Conservation (phyloP, 139 green algal genomes). For the Coccomyxa sp. region DNA sequence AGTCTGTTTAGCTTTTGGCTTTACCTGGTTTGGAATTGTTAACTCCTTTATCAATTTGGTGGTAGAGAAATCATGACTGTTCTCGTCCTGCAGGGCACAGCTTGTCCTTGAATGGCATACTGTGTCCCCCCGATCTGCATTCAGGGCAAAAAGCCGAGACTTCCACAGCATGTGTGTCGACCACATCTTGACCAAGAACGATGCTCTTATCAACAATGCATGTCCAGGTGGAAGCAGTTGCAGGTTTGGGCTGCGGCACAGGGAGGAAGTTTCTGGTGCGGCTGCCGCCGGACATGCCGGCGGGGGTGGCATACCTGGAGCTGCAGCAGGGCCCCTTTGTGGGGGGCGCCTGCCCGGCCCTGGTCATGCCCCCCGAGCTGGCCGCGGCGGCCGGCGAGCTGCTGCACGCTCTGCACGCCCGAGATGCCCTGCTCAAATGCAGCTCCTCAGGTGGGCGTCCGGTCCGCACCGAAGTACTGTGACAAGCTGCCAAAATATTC, state of each 20-base stretch:
- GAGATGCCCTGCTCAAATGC: no score
- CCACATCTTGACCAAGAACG: background rate
- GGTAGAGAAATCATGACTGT: no score
- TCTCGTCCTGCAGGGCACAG: no score
- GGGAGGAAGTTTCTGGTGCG: background rate
- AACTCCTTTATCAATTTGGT: no score
- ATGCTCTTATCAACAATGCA: background rate
- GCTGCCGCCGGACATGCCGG: background rate
- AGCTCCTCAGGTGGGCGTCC: no score
- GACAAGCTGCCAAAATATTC: no score
- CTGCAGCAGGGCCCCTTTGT: background rate
- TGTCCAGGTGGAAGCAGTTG: background rate
- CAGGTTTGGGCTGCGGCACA: background rate
- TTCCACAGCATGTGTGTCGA: no score
- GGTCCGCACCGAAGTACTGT: no score
- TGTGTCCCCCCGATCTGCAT: background rate
- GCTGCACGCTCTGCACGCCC: background rate
- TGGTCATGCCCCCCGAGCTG: background rate
- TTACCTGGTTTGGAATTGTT: background rate
- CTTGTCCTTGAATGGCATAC: background rate
- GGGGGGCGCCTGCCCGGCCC: no score
- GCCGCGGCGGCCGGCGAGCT: background rate
- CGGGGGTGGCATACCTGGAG: background rate
- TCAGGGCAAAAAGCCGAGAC: no score
- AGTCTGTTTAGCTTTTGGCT: background rate